Percentiles rank a stretch among this genome's conserved stretches.
These are phyloP conservation scores for Agrocybe pediades DNA, from an alignment of 768 basidiomycete species.

Conservation along the genomic window DNA sequence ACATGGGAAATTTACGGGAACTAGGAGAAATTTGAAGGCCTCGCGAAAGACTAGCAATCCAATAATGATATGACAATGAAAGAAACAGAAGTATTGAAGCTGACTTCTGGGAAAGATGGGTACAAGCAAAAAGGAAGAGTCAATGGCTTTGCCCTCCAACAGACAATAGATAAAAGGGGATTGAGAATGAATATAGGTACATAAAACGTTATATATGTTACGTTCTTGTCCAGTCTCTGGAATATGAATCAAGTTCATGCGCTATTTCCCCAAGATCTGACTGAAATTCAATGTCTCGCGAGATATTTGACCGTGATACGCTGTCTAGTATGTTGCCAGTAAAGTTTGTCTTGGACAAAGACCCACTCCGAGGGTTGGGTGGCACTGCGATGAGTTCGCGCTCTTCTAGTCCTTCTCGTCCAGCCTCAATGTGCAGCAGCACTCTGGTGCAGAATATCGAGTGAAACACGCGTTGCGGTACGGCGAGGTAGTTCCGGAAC, in stretches of 20 bases:
- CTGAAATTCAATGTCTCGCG: neutral
- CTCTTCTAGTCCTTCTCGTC: conserved; percentile 2
- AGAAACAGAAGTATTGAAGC: too few relatives aligned
- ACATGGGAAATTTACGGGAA: too few relatives aligned
- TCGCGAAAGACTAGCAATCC: too few relatives aligned
- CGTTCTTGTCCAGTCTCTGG: conserved; percentile 2
- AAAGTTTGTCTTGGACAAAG: conserved; percentile 1
- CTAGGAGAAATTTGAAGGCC: too few relatives aligned
- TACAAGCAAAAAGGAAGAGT: too few relatives aligned
- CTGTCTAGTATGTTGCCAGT: conserved; percentile 9
- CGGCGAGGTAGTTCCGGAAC: conserved; percentile 13
- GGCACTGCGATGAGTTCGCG: neutral
- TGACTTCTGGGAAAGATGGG: too few relatives aligned
- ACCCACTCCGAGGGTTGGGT: neutral
- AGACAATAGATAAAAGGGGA: neutral
- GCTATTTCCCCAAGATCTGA: neutral
- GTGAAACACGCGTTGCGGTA: conserved; percentile 28
- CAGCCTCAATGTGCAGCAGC: conserved; percentile 23
- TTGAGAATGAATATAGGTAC: neutral
- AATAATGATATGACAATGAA: too few relatives aligned
- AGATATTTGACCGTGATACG: neutral
- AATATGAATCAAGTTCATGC: conserved; percentile 7
- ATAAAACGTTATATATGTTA: neutral
- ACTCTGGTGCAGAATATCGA: conserved; percentile 31
- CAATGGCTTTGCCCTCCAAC: too few relatives aligned